A percentile compares a stretch with the other conserved stretches of the same genome.
phyloP scores from a whole-genome alignment of 441 rosid genomes.

The Arabidopsis lyrata region DNA sequence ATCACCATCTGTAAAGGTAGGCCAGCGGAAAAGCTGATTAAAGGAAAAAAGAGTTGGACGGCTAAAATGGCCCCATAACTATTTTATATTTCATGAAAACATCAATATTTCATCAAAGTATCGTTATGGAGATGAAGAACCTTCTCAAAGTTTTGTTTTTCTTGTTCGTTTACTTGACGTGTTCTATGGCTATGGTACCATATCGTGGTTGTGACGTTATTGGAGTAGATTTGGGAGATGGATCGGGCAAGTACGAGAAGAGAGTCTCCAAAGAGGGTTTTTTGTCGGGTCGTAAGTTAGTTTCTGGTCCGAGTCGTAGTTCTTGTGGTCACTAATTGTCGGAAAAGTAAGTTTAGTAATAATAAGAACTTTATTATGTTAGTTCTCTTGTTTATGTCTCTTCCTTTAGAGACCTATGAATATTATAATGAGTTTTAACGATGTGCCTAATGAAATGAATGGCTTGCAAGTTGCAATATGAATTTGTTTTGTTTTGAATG shows the following conservation, averaged over 20 bases:
- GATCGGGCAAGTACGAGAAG: constrained; percentile 30
- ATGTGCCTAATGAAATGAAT: not conserved
- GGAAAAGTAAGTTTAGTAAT: not conserved
- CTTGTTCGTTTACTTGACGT: constrained; percentile 30
- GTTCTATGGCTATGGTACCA: constrained; percentile 41
- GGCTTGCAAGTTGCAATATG: not conserved
- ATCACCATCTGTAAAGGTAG: constrained; percentile 42
- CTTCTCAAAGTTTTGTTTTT: constrained; percentile 24
- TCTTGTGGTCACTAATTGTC: constrained; percentile 29
- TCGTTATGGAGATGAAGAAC: constrained; percentile 30
- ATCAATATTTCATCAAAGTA: constrained; percentile 17
- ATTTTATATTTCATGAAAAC: not conserved
- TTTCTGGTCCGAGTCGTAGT: constrained; percentile 46
- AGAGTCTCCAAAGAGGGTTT: not conserved
- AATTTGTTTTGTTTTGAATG: not conserved
- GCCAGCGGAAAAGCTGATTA: constrained; percentile 33
- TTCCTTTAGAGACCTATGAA: not conserved
- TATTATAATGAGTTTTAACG: not conserved
- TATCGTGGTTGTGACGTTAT: constrained; percentile 38
- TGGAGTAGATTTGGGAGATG: not conserved
- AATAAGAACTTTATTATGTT: not conserved
- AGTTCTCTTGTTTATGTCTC: not conserved
- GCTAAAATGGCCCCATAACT: constrained; percentile 37
- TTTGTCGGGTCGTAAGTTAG: constrained; percentile 35
- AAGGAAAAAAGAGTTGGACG: constrained; percentile 40